Conservation (phyloP, 2,329 filamentous ascomycete genomes). For the Fusarium sp. region DNA sequence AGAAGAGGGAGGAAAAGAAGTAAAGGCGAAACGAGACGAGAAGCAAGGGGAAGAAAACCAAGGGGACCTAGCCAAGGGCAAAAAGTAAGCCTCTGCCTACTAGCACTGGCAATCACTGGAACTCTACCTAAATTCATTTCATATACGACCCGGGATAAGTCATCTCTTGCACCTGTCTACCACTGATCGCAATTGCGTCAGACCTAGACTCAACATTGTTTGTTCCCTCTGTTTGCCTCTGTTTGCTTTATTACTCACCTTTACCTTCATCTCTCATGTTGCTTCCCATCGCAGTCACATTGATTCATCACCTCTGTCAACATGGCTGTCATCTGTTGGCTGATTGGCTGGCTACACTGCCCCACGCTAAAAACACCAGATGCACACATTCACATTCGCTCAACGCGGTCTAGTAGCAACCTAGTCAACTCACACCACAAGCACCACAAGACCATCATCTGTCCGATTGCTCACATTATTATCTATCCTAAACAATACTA, state of each 20-base stretch:
- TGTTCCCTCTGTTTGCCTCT: not conserved
- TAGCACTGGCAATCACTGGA: slow-evolving; percentile 1
- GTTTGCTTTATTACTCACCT: not conserved
- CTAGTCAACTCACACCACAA: not conserved
- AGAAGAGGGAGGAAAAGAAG: not conserved
- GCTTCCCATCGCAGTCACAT: not conserved
- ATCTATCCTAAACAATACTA: slow-evolving; percentile 43
- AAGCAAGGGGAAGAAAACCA: not conserved
- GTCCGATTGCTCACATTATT: slow-evolving; percentile 4
- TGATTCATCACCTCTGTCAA: not conserved
- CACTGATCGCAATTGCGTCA: slow-evolving; percentile 1
- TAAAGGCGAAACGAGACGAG: not conserved
- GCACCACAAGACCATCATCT: not conserved
- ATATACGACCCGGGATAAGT: not conserved
- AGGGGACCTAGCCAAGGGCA: slow-evolving; percentile 2
- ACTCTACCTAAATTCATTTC: not conserved
- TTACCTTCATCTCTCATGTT: not conserved
- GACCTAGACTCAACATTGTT: not conserved
- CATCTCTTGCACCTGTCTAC: not conserved
- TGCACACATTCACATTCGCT: slow-evolving; percentile 1
- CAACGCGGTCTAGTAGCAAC: not conserved
- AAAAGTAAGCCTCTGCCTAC: slow-evolving; percentile 5
- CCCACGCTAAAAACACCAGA: slow-evolving; percentile 3
- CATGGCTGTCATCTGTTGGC: slow-evolving; percentile 25
- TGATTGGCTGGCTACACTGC: slow-evolving; percentile 41